Evolutionary conservation across 345 rosid genomes (phyloP).

Genomic region (Camelina sativa): DNA sequence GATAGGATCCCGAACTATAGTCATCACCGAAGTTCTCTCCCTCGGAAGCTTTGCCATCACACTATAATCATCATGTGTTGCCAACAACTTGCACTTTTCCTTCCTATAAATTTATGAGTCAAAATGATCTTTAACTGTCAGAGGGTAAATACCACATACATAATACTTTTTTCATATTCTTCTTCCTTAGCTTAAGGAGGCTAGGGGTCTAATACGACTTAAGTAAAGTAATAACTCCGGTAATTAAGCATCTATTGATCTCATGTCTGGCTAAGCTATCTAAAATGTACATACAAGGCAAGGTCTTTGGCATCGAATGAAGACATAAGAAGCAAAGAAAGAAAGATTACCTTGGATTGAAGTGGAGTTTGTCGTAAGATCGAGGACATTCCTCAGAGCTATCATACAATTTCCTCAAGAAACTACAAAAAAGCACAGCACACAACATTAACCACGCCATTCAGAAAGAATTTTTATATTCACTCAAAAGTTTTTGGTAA

Average conservation of each 20-base stretch:
- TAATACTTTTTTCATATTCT: too few relatives aligned
- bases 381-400: slow-evolving; percentile 82
- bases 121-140: slow-evolving; percentile 8
- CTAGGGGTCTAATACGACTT: too few relatives aligned
- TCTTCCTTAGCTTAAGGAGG: too few relatives aligned
- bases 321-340: neutral
- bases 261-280: too few relatives aligned
- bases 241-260: too few relatives aligned
- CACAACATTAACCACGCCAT: slow-evolving; percentile 27
- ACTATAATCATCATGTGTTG: slow-evolving; percentile 98
- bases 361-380: slow-evolving; percentile 87
- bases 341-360: slow-evolving; percentile 78
- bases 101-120: slow-evolving; percentile 58
- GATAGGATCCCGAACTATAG: slow-evolving; percentile 87
- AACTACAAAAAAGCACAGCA: slow-evolving; percentile 56
- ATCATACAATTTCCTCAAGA: slow-evolving; percentile 79
- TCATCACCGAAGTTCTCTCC: slow-evolving; percentile 85
- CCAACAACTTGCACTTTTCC: slow-evolving; percentile 74
- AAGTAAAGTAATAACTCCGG: too few relatives aligned
- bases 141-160: neutral
- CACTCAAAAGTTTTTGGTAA: neutral
- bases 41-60: slow-evolving; percentile 80
- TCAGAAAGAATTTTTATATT: neutral
- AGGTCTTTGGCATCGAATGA: neutral
- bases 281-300: neutral